A percentile compares a stretch with the other conserved stretches of the same genome.
phyloP scores from a whole-genome alignment of 2,329 filamentous ascomycete genomes.

The Fusarium oxysporum region DNA sequence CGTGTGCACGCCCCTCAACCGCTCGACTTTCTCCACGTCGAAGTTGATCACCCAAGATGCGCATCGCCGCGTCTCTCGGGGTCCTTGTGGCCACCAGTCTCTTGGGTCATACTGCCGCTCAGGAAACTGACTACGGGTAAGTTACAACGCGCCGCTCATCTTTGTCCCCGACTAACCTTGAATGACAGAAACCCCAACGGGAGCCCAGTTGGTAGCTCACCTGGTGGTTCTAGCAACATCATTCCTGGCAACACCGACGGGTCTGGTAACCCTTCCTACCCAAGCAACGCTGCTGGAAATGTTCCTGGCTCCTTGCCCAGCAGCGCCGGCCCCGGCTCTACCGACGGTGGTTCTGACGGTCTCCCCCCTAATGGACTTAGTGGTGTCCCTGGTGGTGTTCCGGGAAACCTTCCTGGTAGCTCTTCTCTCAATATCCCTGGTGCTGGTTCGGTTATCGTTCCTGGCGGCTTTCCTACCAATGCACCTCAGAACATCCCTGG shows the following conservation, averaged over 20 bases:
- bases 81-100: slow-evolving; percentile 52
- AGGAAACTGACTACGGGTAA: slow-evolving; percentile 51
- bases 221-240: slow-evolving; percentile 19
- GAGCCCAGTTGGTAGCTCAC: slow-evolving; percentile 15
- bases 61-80: slow-evolving; percentile 50
- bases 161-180: slow-evolving; percentile 13
- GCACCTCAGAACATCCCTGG: slow-evolving; percentile 20
- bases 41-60: slow-evolving; percentile 51
- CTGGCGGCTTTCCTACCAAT: slow-evolving; percentile 20
- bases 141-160: slow-evolving; percentile 7
- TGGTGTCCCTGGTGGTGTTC: slow-evolving; percentile 14
- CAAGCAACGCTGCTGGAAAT: slow-evolving; percentile 20
- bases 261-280: slow-evolving; percentile 27
- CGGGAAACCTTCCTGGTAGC: slow-evolving; percentile 9
- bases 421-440: slow-evolving; percentile 24
- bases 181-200: slow-evolving; percentile 24
- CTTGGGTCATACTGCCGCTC: slow-evolving; percentile 48
- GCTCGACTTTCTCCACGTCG: not conserved
- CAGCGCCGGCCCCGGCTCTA: slow-evolving; percentile 11
- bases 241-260: slow-evolving; percentile 29
- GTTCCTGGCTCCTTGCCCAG: slow-evolving; percentile 33
- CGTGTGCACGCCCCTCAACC: not conserved
- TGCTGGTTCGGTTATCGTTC: slow-evolving; percentile 22
- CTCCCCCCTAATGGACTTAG: slow-evolving; percentile 22
- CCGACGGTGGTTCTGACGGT: slow-evolving; percentile 20